Percentiles rank a stretch among this genome's conserved stretches.
Conservation (phyloP, 179 eudicot genomes). For the Nepenthes alata region DNA sequence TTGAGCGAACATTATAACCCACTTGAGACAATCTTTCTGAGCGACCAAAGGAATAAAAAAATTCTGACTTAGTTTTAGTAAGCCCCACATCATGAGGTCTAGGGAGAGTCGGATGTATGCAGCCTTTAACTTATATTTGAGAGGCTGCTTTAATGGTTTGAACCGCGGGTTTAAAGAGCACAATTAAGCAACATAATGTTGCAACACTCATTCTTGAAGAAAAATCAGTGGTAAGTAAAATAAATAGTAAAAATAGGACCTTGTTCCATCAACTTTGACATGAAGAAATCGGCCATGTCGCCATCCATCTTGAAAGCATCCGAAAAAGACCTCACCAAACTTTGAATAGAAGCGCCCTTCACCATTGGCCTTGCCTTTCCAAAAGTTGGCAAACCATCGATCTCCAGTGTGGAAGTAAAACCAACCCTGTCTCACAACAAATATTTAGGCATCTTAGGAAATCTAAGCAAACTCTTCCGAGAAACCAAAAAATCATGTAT, state of each 20-base stretch:
- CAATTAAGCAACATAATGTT: not conserved
- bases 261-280: conserved; percentile 60
- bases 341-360: conserved; percentile 90
- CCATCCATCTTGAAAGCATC: conserved; percentile 86
- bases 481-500: not conserved
- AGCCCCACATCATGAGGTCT: no score
- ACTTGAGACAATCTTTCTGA: no score
- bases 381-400: conserved; percentile 92
- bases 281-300: conserved; percentile 77
- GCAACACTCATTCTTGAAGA: not conserved
- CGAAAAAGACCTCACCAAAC: conserved; percentile 78
- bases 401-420: conserved; percentile 83
- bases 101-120: not conserved
- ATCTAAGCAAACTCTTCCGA: not conserved
- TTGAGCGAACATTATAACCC: no score
- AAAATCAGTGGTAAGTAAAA: not conserved
- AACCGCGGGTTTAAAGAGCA: no score
- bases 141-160: not conserved
- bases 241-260: conserved; percentile 18
- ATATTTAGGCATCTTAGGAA: conserved; percentile 2
- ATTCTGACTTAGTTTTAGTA: no score
- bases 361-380: conserved; percentile 96
- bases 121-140: not conserved
- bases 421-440: conserved; percentile 58
- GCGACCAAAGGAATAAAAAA: no score